These are phyloP conservation scores for Vigna mungo DNA, from an alignment of 306 rosid genomes.

Conservation along the genomic window DNA sequence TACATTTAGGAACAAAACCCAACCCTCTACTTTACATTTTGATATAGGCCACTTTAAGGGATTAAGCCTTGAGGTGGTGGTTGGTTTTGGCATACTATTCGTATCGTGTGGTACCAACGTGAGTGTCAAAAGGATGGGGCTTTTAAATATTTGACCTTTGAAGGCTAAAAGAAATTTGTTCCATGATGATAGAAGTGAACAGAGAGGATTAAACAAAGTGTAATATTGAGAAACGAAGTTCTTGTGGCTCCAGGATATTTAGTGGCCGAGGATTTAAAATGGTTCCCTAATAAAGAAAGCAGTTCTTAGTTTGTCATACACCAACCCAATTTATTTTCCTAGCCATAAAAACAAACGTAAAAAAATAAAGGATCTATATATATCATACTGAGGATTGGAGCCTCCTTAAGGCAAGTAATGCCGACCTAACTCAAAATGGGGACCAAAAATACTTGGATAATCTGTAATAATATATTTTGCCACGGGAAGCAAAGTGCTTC, in stretches of 20 bases:
- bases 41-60: background rate
- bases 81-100: too few species aligned
- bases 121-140: too few species aligned
- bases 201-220: background rate
- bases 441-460: background rate
- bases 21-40: background rate
- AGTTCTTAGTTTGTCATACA: background rate
- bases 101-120: too few species aligned
- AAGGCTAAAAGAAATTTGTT: background rate
- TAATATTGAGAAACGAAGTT: conserved; percentile 4
- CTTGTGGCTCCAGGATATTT: conserved; percentile 1
- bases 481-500: background rate
- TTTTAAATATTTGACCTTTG: background rate
- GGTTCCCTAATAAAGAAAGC: conserved; percentile 5
- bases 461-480: background rate
- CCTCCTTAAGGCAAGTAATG: conserved; percentile 4
- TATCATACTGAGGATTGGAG: background rate
- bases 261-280: conserved; percentile 5
- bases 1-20: background rate
- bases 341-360: background rate
- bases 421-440: background rate
- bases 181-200: background rate
- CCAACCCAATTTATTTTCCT: background rate
- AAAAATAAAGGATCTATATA: conserved; percentile 17
- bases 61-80: background rate